These are phyloP conservation scores for Ammopiptanthus mongolicus DNA, from an alignment of 306 rosid species.

Conservation along the genomic window DNA sequence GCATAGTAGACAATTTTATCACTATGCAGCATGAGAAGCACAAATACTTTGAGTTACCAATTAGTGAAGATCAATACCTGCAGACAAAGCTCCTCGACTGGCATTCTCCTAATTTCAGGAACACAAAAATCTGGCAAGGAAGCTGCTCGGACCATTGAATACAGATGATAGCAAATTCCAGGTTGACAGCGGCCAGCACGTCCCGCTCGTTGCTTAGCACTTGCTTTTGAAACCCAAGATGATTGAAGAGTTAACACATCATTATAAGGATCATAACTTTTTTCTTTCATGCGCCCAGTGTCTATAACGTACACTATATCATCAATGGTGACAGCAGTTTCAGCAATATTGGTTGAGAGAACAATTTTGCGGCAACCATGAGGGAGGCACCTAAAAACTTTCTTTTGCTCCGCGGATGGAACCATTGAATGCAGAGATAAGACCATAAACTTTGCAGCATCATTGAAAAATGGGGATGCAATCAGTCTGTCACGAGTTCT, in stretches of 20 bases:
- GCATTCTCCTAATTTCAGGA: conserved; percentile 94
- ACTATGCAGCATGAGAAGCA: background rate
- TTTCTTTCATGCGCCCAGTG: conserved; percentile 89
- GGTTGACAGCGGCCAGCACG: conserved; percentile 99
- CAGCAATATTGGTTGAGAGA: conserved; percentile 92
- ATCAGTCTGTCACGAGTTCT: conserved; percentile 60
- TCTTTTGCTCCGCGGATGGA: conserved; percentile 70
- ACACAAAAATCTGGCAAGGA: conserved; percentile 69
- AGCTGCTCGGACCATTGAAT: conserved; percentile 56
- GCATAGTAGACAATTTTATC: background rate
- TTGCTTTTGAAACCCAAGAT: conserved; percentile 95
- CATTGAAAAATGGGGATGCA: conserved; percentile 46
- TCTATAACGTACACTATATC: conserved; percentile 89
- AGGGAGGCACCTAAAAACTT: conserved; percentile 57
- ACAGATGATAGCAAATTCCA: conserved; percentile 91
- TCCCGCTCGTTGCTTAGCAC: conserved; percentile 93
- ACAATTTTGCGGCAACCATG: conserved; percentile 83
- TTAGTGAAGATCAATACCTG: conserved; percentile 57
- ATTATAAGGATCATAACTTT: conserved; percentile 80
- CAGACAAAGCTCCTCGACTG: conserved; percentile 86
- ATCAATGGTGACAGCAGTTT: conserved; percentile 91
- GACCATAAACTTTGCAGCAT: conserved; percentile 42
- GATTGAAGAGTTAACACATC: conserved; percentile 86
- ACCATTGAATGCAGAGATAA: conserved; percentile 82
- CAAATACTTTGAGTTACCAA: background rate